Percentiles rank a stretch among this genome's conserved stretches.
Conservation (phyloP, 768 basidiomycete genomes). For the Amanita muscaria region DNA sequence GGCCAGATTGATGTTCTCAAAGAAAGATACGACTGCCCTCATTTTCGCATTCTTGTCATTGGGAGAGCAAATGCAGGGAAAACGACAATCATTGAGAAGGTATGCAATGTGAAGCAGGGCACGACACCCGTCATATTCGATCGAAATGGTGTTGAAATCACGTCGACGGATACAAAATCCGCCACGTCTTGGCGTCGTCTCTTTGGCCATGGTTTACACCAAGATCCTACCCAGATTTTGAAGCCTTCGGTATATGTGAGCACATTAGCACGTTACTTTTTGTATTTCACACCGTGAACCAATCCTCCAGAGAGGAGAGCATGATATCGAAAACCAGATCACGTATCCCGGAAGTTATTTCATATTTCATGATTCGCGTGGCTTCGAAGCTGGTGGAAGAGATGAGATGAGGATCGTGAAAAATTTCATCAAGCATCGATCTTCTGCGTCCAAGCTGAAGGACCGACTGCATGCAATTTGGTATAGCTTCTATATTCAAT, state of each 20-base stretch:
- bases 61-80: constrained; percentile 33
- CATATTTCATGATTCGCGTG: constrained; percentile 34
- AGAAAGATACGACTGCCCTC: constrained; percentile 16
- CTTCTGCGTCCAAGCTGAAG: constrained; percentile 11
- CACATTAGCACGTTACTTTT: too few species aligned
- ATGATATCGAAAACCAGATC: constrained; percentile 23
- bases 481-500: constrained; percentile 11
- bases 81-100: constrained; percentile 30
- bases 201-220: not conserved
- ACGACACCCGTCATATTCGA: constrained; percentile 19
- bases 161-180: not conserved
- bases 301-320: constrained; percentile 22
- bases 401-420: constrained; percentile 21
- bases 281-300: too few species aligned
- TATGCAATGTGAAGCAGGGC: constrained; percentile 26
- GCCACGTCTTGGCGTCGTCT: not conserved
- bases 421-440: constrained; percentile 22
- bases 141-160: constrained; percentile 8
- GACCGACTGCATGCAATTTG: constrained; percentile 31
- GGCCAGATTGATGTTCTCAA: constrained; percentile 7
- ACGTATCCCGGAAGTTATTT: constrained; percentile 24
- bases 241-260: constrained; percentile 12
- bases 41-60: constrained; percentile 32
- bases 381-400: constrained; percentile 27
- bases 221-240: not conserved